Base-by-base conservation (phyloP, 2,329 filamentous ascomycete species). In the Pseudogymnoascus sp. region DNA sequence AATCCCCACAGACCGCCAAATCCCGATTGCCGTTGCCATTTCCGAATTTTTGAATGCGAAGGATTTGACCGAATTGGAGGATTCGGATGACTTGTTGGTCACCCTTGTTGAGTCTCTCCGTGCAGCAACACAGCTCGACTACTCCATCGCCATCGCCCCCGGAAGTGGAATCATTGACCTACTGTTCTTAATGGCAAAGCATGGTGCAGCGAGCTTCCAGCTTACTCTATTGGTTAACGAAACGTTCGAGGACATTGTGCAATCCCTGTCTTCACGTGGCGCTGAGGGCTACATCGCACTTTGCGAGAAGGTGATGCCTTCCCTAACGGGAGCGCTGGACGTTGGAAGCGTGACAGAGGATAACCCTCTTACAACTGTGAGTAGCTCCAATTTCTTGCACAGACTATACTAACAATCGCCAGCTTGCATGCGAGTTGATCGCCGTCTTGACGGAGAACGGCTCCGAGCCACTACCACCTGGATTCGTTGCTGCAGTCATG, bases 81-180 rank as follows among this genome's bases (percentile, higher is more conserved):
- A 97, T 66, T 90, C 90, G 10, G 93, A 97, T 69, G 95, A 99
- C 74, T 83, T 97, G 62, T 86, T 97, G 68, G 90, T 96, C 13
- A 93, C 93, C 0, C 80, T 99, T 33, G 89, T 93, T 5, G 92
- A 97, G 75, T 89, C 93, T 0, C 80, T 97, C 3, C 85, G 91
- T 61, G 87, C 92, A 69, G 88, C 90, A 29, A 95, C 97, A 70
- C 82, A 88, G 69, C 82, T 96, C 62, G 88, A 97, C 69, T 85
- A 89, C 2, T 81, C 82, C 14, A 85, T 95, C 62, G 87, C 90
- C 21, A 82, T 96, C 21, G 85, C 87, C 0, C 83, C 82, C 13
- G 86, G 89, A 11, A 84, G 88, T 53, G 84, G 87, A 63, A 91
- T 93, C 21, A 79, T 96, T 5, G 89, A 95, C 69, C 79, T 93